phyloP scores from a whole-genome alignment of 176 grass and related monocot genomes.

The Oryza glumipatula region DNA sequence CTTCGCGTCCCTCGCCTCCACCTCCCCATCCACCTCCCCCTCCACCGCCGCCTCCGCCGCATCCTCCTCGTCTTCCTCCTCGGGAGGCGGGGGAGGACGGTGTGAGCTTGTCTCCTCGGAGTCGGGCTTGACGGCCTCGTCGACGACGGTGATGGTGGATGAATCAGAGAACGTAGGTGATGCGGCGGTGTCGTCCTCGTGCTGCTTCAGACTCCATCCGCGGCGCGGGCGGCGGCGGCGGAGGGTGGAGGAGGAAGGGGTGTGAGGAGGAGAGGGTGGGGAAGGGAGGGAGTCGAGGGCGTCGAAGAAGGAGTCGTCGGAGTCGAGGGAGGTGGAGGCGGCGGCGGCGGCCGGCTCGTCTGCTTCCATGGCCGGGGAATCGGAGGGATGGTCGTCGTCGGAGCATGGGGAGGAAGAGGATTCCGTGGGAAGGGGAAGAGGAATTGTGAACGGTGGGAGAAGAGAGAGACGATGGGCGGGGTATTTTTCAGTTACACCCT shows the following conservation, averaged over 20 bases:
- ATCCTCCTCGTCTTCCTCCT: background rate
- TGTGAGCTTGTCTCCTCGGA: constrained; percentile 30
- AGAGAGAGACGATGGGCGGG: background rate
- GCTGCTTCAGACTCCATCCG: constrained; percentile 26
- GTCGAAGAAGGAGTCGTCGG: constrained; percentile 50
- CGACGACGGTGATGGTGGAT: constrained; percentile 31
- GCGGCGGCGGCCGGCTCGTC: constrained; percentile 10
- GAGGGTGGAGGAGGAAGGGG: constrained; percentile 39
- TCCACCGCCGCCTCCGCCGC: background rate
- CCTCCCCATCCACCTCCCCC: background rate
- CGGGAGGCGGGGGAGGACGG: background rate
- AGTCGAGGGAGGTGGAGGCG: background rate
- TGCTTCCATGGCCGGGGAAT: constrained; percentile 38
- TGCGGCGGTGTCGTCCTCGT: background rate
- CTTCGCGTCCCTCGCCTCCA: background rate
- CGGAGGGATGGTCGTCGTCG: background rate
- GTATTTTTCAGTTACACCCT: constrained; percentile 34
- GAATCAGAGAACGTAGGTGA: constrained; percentile 9
- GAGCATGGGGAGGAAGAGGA: constrained; percentile 8
- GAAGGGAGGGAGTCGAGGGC: constrained; percentile 29
- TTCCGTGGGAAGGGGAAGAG: constrained; percentile 11
- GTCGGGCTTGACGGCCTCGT: constrained; percentile 31
- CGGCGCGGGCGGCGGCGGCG: constrained; percentile 46
- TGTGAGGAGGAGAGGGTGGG: background rate
- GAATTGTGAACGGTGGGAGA: constrained; percentile 12